Evolutionary conservation across 352 stramenopile genomes (phyloP).

Genomic region (Elongisporangium undulatum): DNA sequence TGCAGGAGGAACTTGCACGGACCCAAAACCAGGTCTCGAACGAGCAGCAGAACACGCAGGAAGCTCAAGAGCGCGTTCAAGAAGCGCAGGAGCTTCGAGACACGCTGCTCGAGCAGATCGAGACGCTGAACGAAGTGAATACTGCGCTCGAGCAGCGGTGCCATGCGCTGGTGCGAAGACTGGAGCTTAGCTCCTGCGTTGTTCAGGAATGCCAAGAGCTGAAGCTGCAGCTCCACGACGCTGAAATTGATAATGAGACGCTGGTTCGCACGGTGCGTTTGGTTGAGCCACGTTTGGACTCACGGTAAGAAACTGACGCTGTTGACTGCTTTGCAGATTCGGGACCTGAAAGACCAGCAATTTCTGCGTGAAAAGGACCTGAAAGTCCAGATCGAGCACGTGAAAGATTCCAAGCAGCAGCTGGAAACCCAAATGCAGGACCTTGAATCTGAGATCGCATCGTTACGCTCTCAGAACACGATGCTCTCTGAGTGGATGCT

Average conservation of each 20-base stretch:
- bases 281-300: background rate
- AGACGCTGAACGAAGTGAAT: constrained; percentile 76
- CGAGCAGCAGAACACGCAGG: constrained; percentile 44
- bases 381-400: constrained; percentile 50
- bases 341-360: constrained; percentile 64
- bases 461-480: constrained; percentile 57
- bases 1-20: constrained; percentile 52
- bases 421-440: constrained; percentile 41
- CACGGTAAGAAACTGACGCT: background rate
- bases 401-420: constrained; percentile 38
- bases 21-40: constrained; percentile 49
- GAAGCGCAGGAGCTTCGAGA: constrained; percentile 49
- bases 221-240: constrained; percentile 53
- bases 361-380: constrained; percentile 55
- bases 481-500: constrained; percentile 81
- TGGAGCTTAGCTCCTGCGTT: constrained; percentile 47
- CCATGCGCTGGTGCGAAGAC: constrained; percentile 53
- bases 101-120: constrained; percentile 59
- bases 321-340: constrained; percentile 33
- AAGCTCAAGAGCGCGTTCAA: constrained; percentile 34
- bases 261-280: constrained; percentile 48
- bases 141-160: constrained; percentile 64
- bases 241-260: constrained; percentile 68
- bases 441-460: constrained; percentile 51
- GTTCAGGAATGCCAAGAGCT: constrained; percentile 56